phyloP scores from a whole-genome alignment of 169 alveolate species.

The Plasmodium gaboni region DNA sequence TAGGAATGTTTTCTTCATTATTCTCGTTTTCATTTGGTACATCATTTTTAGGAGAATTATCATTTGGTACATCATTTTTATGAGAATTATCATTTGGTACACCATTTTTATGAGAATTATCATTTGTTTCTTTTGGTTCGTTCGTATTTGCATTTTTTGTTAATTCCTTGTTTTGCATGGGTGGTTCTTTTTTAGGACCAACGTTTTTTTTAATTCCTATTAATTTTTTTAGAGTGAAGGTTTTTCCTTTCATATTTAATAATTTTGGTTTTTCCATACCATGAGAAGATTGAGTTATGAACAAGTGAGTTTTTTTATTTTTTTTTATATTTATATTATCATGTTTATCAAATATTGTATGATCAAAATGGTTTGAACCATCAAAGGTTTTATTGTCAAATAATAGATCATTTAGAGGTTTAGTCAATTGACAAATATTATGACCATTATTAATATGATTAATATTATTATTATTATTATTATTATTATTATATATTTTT shows the following conservation, averaged over 20 bases:
- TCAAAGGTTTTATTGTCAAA: too few relatives aligned
- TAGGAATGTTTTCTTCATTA: background rate
- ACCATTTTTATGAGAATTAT: background rate
- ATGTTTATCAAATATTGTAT: slow-evolving; percentile 1
- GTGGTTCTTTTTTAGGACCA: slow-evolving; percentile 10
- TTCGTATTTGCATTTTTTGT: background rate
- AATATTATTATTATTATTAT: background rate
- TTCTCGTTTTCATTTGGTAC: background rate
- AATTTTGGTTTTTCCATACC: slow-evolving; percentile 67
- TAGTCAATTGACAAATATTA: too few relatives aligned
- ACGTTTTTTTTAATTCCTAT: slow-evolving; percentile 13
- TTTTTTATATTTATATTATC: slow-evolving; percentile 7
- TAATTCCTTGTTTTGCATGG: slow-evolving; percentile 13
- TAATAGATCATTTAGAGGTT: too few relatives aligned
- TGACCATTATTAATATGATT: background rate
- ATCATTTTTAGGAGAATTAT: background rate
- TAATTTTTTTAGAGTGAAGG: slow-evolving; percentile 34
- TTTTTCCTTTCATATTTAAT: slow-evolving; percentile 23
- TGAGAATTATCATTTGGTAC: background rate
- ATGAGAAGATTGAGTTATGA: slow-evolving; percentile 38
- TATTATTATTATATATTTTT: too few relatives aligned
- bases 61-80: background rate
- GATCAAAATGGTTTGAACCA: background rate
- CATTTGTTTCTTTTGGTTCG: background rate
- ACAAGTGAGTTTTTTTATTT: slow-evolving; percentile 5